These are phyloP conservation scores for Hyaloscypha hepaticicola DNA, from an alignment of 495 filamentous ascomycete species.

Conservation along the genomic window DNA sequence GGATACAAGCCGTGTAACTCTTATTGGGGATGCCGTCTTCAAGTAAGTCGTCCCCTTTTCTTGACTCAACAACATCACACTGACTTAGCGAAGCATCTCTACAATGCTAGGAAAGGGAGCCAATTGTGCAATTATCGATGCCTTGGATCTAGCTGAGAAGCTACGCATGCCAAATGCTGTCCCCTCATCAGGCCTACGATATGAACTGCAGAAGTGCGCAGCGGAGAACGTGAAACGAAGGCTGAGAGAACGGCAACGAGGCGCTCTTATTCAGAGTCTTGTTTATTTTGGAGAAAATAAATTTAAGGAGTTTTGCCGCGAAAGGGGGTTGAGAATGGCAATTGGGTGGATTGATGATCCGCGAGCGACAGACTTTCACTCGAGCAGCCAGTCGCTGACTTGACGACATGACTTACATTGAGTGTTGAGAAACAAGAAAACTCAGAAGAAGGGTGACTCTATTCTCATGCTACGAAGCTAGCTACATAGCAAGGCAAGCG, in stretches of 20 bases:
- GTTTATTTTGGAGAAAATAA: slow-evolving; percentile 24
- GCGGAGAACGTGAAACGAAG: slow-evolving; percentile 22
- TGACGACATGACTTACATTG: too few species aligned
- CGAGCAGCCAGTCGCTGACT: neutral
- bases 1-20: slow-evolving; percentile 20
- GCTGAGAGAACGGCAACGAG: slow-evolving; percentile 16
- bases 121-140: slow-evolving; percentile 30
- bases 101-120: slow-evolving; percentile 29
- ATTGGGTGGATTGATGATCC: slow-evolving; percentile 23
- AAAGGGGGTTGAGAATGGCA: slow-evolving; percentile 14
- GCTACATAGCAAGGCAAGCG: too few species aligned
- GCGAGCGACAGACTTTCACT: slow-evolving; percentile 8
- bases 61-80: neutral
- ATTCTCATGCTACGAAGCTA: too few species aligned
- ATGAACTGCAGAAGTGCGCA: slow-evolving; percentile 4
- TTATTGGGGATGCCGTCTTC: slow-evolving; percentile 31
- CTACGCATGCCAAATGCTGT: slow-evolving; percentile 1
- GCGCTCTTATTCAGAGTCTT: slow-evolving; percentile 21
- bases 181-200: neutral
- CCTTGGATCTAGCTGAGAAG: slow-evolving; percentile 15
- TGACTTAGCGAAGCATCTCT: slow-evolving; percentile 18
- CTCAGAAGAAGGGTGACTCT: too few species aligned
- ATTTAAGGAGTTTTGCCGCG: slow-evolving; percentile 13
- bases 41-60: slow-evolving; percentile 13
- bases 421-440: too few species aligned